Base-by-base conservation (phyloP, 169 alveolate genomes). In the Plasmodium knowlesi region DNA sequence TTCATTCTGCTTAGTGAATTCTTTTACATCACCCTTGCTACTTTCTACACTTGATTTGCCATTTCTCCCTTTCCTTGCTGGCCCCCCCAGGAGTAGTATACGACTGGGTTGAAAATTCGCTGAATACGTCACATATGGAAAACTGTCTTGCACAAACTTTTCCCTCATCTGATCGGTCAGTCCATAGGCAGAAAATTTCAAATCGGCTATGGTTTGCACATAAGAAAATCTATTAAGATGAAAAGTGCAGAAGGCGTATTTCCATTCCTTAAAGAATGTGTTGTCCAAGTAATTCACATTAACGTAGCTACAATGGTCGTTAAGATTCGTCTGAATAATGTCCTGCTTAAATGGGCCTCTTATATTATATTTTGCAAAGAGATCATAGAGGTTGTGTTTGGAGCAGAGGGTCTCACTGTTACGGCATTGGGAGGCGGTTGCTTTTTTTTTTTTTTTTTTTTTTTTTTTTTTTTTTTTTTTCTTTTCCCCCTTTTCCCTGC, bases 191-290 rank as follows among this genome's bases (percentile, higher is more conserved):
- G 95, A 80, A 32, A 34, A 16, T 46, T 70, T 82, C 46, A 91
- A 34, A 82, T 91, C 81, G 57, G 76, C 76, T 30, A 91, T 37
- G 2, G 95, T 81, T 91, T 91, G 92, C 53, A 91, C 92, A 91
- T 91, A 91, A 78, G 46, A 88, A 79, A 88, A 88, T 28, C 67
- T 79, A 79, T 78, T 32, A 34, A 57, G 41, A 57, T 88, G 86
- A 57, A 91, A 91, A 12, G 92, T 22, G 54, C 80, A 81, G 8
- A 81, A 30, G 14, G 92, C 46, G 43, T 67, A 32, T 81, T 91
- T 81, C 5, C 3, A 46, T 91, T 91, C 92, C 4, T n/a, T 34
- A 1, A 91, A 46, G 5, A 80, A 6, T 6, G 14, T 30, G 14
- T 25, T 82, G 74, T 71, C 71, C 32, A 91, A 37, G 34, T 81